These are phyloP conservation scores for Tarenaya hassleriana DNA, from an alignment of 345 rosid genomes.

Conservation along the genomic window DNA sequence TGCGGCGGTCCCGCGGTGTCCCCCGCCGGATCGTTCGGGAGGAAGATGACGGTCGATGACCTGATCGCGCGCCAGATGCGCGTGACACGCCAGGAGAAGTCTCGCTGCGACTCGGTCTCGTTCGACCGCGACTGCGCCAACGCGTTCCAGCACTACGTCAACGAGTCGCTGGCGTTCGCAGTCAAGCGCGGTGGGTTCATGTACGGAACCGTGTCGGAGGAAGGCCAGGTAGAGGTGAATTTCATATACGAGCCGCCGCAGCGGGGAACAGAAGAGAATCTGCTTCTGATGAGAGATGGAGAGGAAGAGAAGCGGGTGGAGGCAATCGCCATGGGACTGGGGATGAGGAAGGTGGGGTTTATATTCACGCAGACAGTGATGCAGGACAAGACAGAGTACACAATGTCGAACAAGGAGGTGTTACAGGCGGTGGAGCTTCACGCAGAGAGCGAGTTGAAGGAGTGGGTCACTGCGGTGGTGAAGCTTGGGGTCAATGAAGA, in stretches of 20 bases:
- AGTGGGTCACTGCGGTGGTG: conserved; percentile 91
- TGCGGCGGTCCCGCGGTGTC: conserved; percentile 50
- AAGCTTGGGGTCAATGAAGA: conserved; percentile 75
- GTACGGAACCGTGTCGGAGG: conserved; percentile 79
- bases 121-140: conserved; percentile 82
- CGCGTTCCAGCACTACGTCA: conserved; percentile 68
- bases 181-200: conserved; percentile 87
- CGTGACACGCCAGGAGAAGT: conserved; percentile 67
- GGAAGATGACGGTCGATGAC: conserved; percentile 96
- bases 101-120: conserved; percentile 77
- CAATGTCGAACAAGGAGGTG: conserved; percentile 64
- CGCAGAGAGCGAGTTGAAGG: conserved; percentile 70
- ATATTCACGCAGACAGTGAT: conserved; percentile 64
- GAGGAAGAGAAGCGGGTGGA: conserved; percentile 76
- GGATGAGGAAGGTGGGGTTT: conserved; percentile 85
- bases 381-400: conserved; percentile 73
- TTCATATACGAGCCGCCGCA: conserved; percentile 94
- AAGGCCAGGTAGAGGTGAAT: conserved; percentile 69
- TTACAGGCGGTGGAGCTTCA: conserved; percentile 68
- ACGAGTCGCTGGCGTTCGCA: conserved; percentile 69
- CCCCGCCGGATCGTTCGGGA: conserved; percentile 89
- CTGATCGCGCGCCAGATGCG: conserved; percentile 88
- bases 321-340: conserved; percentile 65
- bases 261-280: conserved; percentile 53
- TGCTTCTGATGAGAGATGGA: conserved; percentile 47